Base-by-base conservation (phyloP, 106 monocot species). In the Phalaenopsis aphrodite region DNA sequence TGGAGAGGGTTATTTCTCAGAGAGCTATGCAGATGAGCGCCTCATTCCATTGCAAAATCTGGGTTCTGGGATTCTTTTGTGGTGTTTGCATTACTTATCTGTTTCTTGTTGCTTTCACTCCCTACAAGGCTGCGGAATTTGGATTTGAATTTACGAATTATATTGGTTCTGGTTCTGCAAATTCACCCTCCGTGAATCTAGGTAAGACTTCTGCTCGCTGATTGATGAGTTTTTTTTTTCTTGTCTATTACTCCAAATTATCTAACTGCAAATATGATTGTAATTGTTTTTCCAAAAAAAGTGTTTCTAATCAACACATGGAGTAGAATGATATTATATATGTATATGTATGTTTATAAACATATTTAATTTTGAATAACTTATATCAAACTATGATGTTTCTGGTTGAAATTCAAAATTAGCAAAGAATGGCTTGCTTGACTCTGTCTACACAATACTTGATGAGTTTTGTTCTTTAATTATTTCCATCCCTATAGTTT, bases 1-100 rank as follows among this genome's bases (percentile, higher is more conserved):
- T 95, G 65, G 94, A 95, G 77, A 95, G 86, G 78, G 23, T 85
- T 4, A 69, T 92, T 12, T 95, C 94, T 58, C 88, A 88, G 84
- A 92, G 80, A 56, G 90, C 90, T 36, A n/a, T 92, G 80, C 88
- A 90, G 83, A 84, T 92, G 87, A 86, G 92, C 83, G 82, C 57
- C 64, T 95, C 95, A 45, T 82, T 78, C 37, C 42, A 84, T 41
- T 90, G 92, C 76, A 92, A 87, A 80, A 83, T 85, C 37, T 88
- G 88, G 85, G 85, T 88, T 42, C 18, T 92, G 48, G 92, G 95
- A 78, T 95, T 95, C 84, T 78, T 92, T 66, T 92, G 82, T 57
- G 95, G 95, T 66, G 76, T 90, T 18, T 92, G 92, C 78, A 78
- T 92, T 43, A 80, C 87, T 42, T 92, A 92, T 75, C 56, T 91